Base-by-base conservation (phyloP, 1,284 basidiomycete species). In the Gomphus bonarii region DNA sequence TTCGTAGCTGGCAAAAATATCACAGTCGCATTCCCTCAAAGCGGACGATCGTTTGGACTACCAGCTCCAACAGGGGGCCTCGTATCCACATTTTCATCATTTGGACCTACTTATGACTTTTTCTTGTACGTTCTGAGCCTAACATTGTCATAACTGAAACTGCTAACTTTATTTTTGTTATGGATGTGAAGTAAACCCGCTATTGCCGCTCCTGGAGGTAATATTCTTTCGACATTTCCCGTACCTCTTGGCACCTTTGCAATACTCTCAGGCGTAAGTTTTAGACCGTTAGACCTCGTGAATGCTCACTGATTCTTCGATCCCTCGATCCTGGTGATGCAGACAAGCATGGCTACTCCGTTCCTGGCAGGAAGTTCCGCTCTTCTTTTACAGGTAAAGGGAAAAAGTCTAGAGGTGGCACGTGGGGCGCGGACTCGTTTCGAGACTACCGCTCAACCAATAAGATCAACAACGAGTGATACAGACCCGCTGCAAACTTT, bases 291-390 rank as follows among this genome's bases (percentile, higher is more conserved):
- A 33, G 36, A 33, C 22, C n/a, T 36, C 33, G 8, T 31, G 16
- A 6, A 16, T 6, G 10, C 20, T 25, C 31, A 12, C 5, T 7
- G 12, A 59, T 56, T 28, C 54, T 47, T 36, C 35, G 16, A 25
- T 18, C 25, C 25, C 25, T 28, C 25, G 43, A 22, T 22, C 33
- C 18, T 36, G 47, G 11, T 20, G 7, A 20, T 49, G n/a, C 33
- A 55, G 54, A 71, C 70, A 31, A 68, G 67, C 11, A 73, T 75
- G 71, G 72, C 74, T 1, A 72, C 73, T 16, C 78, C 77, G 0
- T 83, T 80, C 69, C 71, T 81, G 52, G 80, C 86, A 3, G 87
- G 85, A 10, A 75, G 77, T 43, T 74, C 80, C 14, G 87, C 85
- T 1, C 73, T 90, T 3, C 73, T 85, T 54, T 73, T 88, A 48